Conservation (phyloP, 23 red algal species). For the Chondrus crispus region DNA sequence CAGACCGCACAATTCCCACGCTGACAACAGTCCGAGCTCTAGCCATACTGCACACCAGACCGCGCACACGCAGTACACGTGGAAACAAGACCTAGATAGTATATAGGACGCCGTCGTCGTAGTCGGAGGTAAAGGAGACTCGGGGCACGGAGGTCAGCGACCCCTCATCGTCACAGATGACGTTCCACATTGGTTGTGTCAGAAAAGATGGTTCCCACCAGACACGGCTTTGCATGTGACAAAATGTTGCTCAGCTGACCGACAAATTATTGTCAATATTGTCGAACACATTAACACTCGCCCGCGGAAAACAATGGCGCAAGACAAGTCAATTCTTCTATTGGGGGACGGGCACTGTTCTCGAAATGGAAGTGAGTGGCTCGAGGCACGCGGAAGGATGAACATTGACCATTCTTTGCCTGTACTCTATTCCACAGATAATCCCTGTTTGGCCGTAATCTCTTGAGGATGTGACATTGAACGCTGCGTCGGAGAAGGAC, state of each 20-base stretch:
- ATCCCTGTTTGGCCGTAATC: constrained; percentile 14
- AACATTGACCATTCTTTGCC: no score
- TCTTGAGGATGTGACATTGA: background rate
- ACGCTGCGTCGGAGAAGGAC: background rate
- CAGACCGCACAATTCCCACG: background rate
- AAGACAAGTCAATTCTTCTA: no score
- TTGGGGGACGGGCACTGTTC: background rate
- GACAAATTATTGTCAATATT: no score
- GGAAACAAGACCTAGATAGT: background rate
- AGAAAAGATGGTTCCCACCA: no score
- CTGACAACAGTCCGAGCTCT: background rate
- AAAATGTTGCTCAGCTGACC: no score
- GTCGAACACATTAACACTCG: no score
- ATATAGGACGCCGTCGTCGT: background rate
- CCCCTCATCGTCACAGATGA: background rate
- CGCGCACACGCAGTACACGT: background rate
- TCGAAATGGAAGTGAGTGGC: background rate
- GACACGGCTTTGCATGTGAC: no score
- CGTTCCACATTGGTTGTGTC: no score
- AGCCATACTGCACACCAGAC: background rate
- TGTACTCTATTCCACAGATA: background rate
- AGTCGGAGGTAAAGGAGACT: background rate
- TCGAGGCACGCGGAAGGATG: no score
- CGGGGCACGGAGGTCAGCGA: no score
- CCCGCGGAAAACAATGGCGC: no score